Conservation (phyloP, 2,329 filamentous ascomycete species). For the Colletotrichum sp. region DNA sequence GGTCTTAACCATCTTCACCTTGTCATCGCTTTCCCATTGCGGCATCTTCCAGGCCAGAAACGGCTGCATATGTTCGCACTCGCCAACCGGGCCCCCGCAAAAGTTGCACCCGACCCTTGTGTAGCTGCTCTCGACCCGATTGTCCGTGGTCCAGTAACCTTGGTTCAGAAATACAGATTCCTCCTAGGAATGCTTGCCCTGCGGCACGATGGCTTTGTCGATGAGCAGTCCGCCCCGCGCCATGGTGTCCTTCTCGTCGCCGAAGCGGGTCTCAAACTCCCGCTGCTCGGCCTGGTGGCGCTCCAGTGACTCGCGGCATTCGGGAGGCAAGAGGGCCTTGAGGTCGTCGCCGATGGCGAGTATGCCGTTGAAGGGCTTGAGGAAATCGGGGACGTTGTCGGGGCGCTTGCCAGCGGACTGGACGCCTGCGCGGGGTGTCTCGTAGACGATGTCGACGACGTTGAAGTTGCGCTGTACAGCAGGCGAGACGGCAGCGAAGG, state of each 20-base stretch:
- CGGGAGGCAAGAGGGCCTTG: conserved; percentile 67
- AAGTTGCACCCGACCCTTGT: neutral
- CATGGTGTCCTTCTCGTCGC: conserved; percentile 65
- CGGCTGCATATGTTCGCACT: neutral
- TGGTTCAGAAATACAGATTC: neutral
- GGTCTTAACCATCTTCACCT: neutral
- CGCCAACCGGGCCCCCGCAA: neutral
- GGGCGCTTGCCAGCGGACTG: conserved; percentile 42
- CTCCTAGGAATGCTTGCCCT: conserved; percentile 14
- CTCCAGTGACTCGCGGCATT: conserved; percentile 77
- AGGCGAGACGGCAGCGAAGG: conserved; percentile 53
- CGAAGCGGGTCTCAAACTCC: conserved; percentile 79
- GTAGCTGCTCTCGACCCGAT: neutral
- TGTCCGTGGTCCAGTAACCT: neutral
- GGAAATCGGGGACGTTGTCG: conserved; percentile 45
- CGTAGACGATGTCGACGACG: conserved; percentile 59
- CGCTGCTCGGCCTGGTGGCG: conserved; percentile 68
- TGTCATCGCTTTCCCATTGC: neutral
- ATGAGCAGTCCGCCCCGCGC: conserved; percentile 60
- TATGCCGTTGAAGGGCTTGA: conserved; percentile 64
- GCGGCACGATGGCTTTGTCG: conserved; percentile 69
- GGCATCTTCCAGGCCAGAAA: neutral
- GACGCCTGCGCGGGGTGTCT: conserved; percentile 54
- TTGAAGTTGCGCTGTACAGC: conserved; percentile 61
- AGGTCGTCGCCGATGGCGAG: conserved; percentile 69